Base-by-base conservation (phyloP, 495 filamentous ascomycete genomes). In the Schizothecium vesticola region DNA sequence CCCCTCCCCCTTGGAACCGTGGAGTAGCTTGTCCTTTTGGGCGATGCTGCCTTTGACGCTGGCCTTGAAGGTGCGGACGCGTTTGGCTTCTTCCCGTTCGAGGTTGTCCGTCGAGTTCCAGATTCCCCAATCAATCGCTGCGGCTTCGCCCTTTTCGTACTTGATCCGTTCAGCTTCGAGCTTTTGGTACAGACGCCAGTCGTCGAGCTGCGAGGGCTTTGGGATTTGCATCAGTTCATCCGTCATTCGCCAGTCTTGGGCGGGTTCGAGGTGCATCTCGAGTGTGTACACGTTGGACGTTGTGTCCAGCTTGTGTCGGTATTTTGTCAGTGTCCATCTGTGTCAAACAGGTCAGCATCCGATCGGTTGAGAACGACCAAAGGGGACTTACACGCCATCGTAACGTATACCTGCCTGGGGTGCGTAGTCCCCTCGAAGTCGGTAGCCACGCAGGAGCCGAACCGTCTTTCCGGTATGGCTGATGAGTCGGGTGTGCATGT, bases 331-430 rank as follows among this genome's bases (percentile, higher is more conserved):
- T 43, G 61, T 72, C 69, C 77, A 79, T 51, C 79, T 81, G 21
- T 2, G 24, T 4, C 29, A 28, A 0, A 0, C 0, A 4, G 21
- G 58, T 33, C 23, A 55, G 16, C 7, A 59, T 59, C 21, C 11
- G 29, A 59, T 24, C 3, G 12, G 5, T 23, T 0, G 43, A 0
- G 10, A 2, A 61, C 21, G 33, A 16, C 12, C 28, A 29, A 24
- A 9, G 19, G 3, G 22, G 1, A 79, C 80, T 63, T 75, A 86
- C 82, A 83, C 64, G 61, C 84, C 84, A 69, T 86, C 84, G 56
- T 84, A 84, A 60, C 84, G 73, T 7, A 86, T 66, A 3, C 84
- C 84, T 1, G 74, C 81, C 28, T 63, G 31, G 7, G 84, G 84
- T 1, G 83, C 82, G 23, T 81, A 77, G 31, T 74, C 71, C 58